phyloP scores from a whole-genome alignment of 805 yeast genomes.

The Saturnispora halmiae region DNA sequence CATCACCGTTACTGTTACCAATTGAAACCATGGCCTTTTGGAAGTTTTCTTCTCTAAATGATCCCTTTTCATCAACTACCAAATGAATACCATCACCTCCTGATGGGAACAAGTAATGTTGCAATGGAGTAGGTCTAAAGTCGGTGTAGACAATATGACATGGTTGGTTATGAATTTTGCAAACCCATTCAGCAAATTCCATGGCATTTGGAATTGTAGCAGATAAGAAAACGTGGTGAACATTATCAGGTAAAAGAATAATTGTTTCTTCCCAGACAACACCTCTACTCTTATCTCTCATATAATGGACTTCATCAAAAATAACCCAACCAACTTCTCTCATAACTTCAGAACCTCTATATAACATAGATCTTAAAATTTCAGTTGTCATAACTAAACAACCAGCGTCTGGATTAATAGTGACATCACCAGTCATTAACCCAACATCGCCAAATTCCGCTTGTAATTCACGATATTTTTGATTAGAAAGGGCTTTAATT shows the following conservation, averaged over 20 bases:
- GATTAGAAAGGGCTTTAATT: constrained; percentile 84
- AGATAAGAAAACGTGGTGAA: constrained; percentile 79
- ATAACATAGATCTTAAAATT: constrained; percentile 88
- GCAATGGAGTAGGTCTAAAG: constrained; percentile 97
- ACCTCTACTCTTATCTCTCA: constrained; percentile 93
- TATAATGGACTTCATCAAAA: constrained; percentile 97
- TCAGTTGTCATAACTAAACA: constrained; percentile 98
- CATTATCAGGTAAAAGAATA: constrained; percentile 94
- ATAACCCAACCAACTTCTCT: constrained; percentile 96
- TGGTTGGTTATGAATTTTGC: constrained; percentile 89
- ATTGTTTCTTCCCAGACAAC: constrained; percentile 99
- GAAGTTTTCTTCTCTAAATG: constrained; percentile 93
- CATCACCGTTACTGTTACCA: constrained; percentile 75
- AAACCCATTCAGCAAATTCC: constrained; percentile 99
- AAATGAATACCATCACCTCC: constrained; percentile 96
- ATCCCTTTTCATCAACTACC: constrained; percentile 95
- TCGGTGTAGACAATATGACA: constrained; percentile 98
- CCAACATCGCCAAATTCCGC: constrained; percentile 59
- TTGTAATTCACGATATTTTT: constrained; percentile 66
- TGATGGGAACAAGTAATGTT: constrained; percentile 96
- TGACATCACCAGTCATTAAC: constrained; percentile 94
- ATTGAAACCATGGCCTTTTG: constrained; percentile 97
- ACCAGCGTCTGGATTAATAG: constrained; percentile 91
- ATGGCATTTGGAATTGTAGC: constrained; percentile 97
- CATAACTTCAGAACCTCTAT: constrained; percentile 91